Evolutionary conservation across 768 basidiomycete genomes (phyloP).

Genomic region (Leccinum olivaceopallidum): DNA sequence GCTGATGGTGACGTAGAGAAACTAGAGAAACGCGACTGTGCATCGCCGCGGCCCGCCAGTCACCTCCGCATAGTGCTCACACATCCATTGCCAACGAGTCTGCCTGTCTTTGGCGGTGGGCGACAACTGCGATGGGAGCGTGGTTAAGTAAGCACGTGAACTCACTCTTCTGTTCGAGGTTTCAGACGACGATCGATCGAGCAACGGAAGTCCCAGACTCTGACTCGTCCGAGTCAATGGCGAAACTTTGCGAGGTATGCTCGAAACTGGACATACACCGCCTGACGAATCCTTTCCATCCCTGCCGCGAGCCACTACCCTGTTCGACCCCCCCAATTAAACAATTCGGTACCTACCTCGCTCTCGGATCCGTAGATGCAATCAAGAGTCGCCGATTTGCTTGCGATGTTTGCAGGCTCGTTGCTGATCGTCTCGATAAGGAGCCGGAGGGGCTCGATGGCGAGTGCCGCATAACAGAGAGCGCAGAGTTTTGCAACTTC

Average conservation of each 20-base stretch:
- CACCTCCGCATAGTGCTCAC: neutral
- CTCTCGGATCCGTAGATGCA: constrained; percentile 17
- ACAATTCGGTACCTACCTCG: neutral
- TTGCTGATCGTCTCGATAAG: constrained; percentile 13
- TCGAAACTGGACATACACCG: constrained; percentile 8
- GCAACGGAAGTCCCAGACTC: neutral
- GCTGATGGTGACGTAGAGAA: too few relatives aligned
- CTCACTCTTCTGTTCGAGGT: neutral
- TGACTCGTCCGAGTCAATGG: neutral
- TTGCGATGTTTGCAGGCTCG: constrained; percentile 16
- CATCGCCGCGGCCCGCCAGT: too few relatives aligned
- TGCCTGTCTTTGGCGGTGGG: too few relatives aligned
- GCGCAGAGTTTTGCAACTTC: constrained; percentile 8
- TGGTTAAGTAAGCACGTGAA: neutral
- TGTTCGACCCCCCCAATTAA: constrained; percentile 7
- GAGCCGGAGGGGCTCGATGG: constrained; percentile 13
- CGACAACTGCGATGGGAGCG: neutral
- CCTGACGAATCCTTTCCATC: constrained; percentile 2
- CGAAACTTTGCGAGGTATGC: constrained; percentile 10
- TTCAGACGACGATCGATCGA: neutral
- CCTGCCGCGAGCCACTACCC: neutral
- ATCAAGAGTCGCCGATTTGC: constrained; percentile 14
- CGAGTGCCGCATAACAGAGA: constrained; percentile 2
- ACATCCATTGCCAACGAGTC: too few relatives aligned
- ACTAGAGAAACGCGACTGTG: too few relatives aligned